phyloP scores from a whole-genome alignment of 192 early-diverging fungal species.

The Podila epigama region DNA sequence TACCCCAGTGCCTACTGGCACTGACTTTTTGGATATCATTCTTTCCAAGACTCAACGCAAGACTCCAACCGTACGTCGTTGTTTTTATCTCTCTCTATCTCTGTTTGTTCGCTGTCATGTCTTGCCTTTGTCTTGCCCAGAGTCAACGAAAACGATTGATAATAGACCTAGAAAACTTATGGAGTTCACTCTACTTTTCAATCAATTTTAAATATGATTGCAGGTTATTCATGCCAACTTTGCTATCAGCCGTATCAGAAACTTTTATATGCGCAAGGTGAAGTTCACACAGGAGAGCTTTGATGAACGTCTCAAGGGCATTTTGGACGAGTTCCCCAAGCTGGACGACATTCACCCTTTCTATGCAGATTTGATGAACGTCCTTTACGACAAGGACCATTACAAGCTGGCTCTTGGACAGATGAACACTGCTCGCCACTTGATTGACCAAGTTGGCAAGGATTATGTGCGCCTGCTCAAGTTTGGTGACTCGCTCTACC shows the following conservation, averaged over 20 bases:
- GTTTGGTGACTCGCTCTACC: constrained; percentile 99
- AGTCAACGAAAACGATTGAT: too few relatives aligned
- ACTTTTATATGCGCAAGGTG: constrained; percentile 99
- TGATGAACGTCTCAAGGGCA: constrained; percentile 92
- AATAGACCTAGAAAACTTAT: too few relatives aligned
- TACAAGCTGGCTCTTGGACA: constrained; percentile 99
- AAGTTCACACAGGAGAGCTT: constrained; percentile 97
- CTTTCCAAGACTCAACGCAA: constrained; percentile 99
- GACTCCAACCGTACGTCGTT: constrained; percentile 77
- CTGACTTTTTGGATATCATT: constrained; percentile 98
- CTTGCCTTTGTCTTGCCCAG: neutral
- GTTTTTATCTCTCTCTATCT: neutral
- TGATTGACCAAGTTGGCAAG: constrained; percentile 97
- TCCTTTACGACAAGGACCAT: constrained; percentile 99
- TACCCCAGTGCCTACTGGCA: constrained; percentile 88
- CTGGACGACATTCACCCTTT: constrained; percentile 99
- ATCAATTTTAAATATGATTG: neutral
- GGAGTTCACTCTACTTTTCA: too few relatives aligned
- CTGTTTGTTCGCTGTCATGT: too few relatives aligned
- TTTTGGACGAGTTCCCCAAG: constrained; percentile 96
- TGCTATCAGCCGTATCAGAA: constrained; percentile 94
- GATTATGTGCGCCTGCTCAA: constrained; percentile 97
- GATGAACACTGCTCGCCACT: constrained; percentile 96
- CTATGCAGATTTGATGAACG: constrained; percentile 99
- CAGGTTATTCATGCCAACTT: constrained; percentile 93